Base-by-base conservation (phyloP, 129 eudicot species). In the Rutidosis leptorrhynchoides region DNA sequence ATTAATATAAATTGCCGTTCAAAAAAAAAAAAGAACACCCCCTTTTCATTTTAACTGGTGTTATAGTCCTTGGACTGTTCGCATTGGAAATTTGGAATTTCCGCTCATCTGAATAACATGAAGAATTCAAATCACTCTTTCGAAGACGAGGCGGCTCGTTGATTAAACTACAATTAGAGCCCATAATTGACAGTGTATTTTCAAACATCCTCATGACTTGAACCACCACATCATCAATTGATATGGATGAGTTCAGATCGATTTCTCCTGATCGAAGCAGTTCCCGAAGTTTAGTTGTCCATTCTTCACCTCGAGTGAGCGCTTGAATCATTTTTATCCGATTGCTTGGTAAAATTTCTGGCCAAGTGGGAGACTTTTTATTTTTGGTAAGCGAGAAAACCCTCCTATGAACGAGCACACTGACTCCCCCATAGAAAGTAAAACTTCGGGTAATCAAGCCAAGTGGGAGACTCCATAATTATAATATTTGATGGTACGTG, bases 261-360 rank as follows among this genome's bases (percentile, higher is more conserved):
- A n/a, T 6, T 0, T 1, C 1, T 4, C 29, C 51, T 3, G 74
- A 48, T 24, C 29, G 12, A 14, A 81, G 71, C 48, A 56, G 55
- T 25, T 30, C 25, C 15, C 64, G 75, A 46, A 84, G 82, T 63
- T 66, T 78, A 20, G 64, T 45, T 0, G 77, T 72, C 40, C 69
- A 46, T 55, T 75, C 76, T 23, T 70, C 70, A 62, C 90, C 90
- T 25, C 54, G 58, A 10, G 43, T 69, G 71, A 84, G 59, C 42
- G 54, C 76, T 12, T 64, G 29, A 3, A 70, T 62, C 6, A 76
- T 80, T 58, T 49, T 59, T 29, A 22, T 61, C 68, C 75, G 74
- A 58, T 74, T 58, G 14, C 21, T 21, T 11, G 58, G 61, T 15
- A 70, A 22, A 70, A 22, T 69, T 51, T 71, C 82, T 12, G 71